Percentiles rank a stretch among this genome's conserved stretches.
Conservation (phyloP, 768 basidiomycete species). For the Kwoniella newhampshirensis region DNA sequence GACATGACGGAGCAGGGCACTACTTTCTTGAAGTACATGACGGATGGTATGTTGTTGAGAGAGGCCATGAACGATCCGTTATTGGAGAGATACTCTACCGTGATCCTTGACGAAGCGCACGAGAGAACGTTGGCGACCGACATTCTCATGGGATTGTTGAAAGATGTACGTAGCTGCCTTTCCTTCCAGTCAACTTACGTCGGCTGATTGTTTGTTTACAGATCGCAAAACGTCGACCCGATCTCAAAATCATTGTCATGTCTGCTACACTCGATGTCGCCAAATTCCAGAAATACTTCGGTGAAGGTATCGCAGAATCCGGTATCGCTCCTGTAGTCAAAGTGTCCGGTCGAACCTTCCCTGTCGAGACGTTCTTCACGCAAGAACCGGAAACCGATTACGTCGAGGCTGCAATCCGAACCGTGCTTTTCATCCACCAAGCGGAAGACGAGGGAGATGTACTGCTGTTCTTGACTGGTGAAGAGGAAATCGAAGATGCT, state of each 20-base stretch:
- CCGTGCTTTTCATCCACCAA: constrained; percentile 94
- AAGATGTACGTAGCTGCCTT: constrained; percentile 57
- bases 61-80: constrained; percentile 97
- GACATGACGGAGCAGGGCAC: constrained; percentile 87
- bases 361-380: constrained; percentile 69
- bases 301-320: constrained; percentile 53
- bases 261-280: constrained; percentile 93
- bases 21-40: constrained; percentile 99
- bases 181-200: too few species aligned
- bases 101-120: constrained; percentile 98
- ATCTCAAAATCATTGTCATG: constrained; percentile 98
- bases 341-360: constrained; percentile 86
- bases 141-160: constrained; percentile 96
- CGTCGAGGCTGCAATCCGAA: constrained; percentile 92
- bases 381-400: constrained; percentile 82
- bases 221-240: constrained; percentile 72
- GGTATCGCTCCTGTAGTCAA: constrained; percentile 75
- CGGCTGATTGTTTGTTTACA: constrained; percentile 5
- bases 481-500: constrained; percentile 96
- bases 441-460: constrained; percentile 92
- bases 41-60: constrained; percentile 96
- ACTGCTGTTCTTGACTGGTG: constrained; percentile 92
- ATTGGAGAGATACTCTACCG: constrained; percentile 86
- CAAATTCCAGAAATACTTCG: constrained; percentile 96
- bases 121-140: constrained; percentile 97